Evolutionary conservation across 2,329 filamentous ascomycete species (phyloP), one percentile per base, ranked within the genome.

Genomic region (Pseudogymnoascus sp.): DNA sequence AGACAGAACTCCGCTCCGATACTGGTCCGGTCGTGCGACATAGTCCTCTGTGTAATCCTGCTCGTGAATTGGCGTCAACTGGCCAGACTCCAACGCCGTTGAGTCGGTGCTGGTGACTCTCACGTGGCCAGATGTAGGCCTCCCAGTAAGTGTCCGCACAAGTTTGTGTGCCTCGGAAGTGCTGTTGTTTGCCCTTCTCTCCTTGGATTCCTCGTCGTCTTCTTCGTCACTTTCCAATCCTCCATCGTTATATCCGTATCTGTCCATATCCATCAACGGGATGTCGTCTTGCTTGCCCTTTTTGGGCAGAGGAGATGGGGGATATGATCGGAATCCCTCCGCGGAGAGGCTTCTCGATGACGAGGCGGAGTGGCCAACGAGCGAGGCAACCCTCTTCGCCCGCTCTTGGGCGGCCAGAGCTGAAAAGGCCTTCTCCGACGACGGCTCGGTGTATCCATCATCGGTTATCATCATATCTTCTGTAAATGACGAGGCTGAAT

Each of bases 1-100:
- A 2, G 87, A 86, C 1, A 96, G 77, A 56, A 93, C 84, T 31
- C 91, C 89, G 31, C 87, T 88, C 60, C 87, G 84, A 72, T 90
- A 93, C 66, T 87, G 83, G 21, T 80, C 76, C 4, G 89, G 89
- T 44, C 81, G 80, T 50, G 87, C 85, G 17, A 90, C 83, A 70
- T 90, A 90, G 63, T 84, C 81, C 46, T 84, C 82, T 21, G 82
- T 78, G 46, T 83, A 79, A n/a, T 26, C 60, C 40, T 75, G 71
- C 53, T 80, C 77, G 9, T 71, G 68, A 15, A 60, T 67, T 33
- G 72, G 81, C 2, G 81, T 83, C 6, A 77, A 74, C 46, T 77
- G 77, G 15, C 80, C 80, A 15, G 81, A 83, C 11, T 68, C 65
- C 19, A 71, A 60, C 6, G 68, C 70, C 6, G 68, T 56, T 9